phyloP scores from a whole-genome alignment of 2,329 filamentous ascomycete genomes.

The Lomentospora prolificans region DNA sequence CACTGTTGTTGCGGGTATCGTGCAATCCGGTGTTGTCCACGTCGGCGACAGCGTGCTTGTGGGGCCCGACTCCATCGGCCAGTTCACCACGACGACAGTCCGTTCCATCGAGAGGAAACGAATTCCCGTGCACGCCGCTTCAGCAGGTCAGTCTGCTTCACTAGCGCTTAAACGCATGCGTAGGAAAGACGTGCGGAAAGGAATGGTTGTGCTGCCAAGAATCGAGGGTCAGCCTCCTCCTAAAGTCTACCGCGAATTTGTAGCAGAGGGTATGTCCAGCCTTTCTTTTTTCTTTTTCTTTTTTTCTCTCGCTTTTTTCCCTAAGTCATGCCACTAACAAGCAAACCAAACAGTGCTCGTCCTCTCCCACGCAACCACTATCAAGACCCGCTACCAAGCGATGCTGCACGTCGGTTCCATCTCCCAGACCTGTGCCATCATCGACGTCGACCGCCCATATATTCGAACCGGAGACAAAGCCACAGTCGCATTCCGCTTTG shows the following conservation, averaged over 20 bases:
- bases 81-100: conserved; percentile 79
- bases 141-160: conserved; percentile 84
- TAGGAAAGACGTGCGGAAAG: conserved; percentile 88
- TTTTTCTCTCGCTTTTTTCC: neutral
- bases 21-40: conserved; percentile 80
- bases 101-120: conserved; percentile 92
- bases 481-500: conserved; percentile 86
- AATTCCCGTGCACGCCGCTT: conserved; percentile 76
- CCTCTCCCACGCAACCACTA: conserved; percentile 90
- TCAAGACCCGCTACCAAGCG: conserved; percentile 92
- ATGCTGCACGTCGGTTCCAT: conserved; percentile 97
- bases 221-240: conserved; percentile 58
- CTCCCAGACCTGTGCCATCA: conserved; percentile 91
- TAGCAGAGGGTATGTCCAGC: conserved; percentile 55
- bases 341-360: conserved; percentile 60
- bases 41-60: conserved; percentile 83
- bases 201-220: conserved; percentile 92
- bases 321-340: neutral
- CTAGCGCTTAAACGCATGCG: conserved; percentile 84
- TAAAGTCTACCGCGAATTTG: conserved; percentile 66
- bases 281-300: neutral
- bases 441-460: conserved; percentile 92
- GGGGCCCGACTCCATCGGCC: conserved; percentile 81
- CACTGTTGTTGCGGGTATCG: conserved; percentile 89
- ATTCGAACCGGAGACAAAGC: conserved; percentile 94